Evolutionary conservation across 2,329 filamentous ascomycete species (phyloP), one percentile per base, ranked within the genome.

Genomic region (Nothophaeocryptopus gaeumannii): DNA sequence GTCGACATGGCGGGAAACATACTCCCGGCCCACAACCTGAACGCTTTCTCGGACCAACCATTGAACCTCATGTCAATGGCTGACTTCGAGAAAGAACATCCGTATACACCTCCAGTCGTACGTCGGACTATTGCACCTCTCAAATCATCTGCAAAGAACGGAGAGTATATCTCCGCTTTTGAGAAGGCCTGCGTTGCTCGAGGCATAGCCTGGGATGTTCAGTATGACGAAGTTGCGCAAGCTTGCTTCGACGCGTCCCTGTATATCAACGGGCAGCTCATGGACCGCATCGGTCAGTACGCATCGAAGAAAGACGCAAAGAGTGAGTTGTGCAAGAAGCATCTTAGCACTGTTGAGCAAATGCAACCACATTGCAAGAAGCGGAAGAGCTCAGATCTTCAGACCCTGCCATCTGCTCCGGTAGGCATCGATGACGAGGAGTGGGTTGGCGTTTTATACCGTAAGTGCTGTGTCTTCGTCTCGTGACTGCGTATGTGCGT

Each of bases 261-360:
- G 14, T 32, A 15, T 29, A 35, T 59, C 37, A 36, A 56, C 35
- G 46, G 47, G 14, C 39, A 50, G 8, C 5, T 47, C 13, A 37
- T 61, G 10, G 51, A 62, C 14, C 53, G 55, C 3, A 59, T 58
- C 7, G 62, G 61, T 2, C 58, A 55, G 12, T 72, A 64, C 53
- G 56, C 58, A 7, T 70, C 61, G 34, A 74, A 76, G 61, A 70
- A 70, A 50, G 69, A 72, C 42, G 72, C 70, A 0, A 74, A 72
- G 48, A 73, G 75, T 49, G 67, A 61, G 1, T 42, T 70, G 15
- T 68, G 67, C 36, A 64, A 65, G 57, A 48, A 48, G 46, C 46
- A 48, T 38, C 13, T 48, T 4, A 33, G 39, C 5, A 48, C 32
- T 8, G 39, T 48, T 8, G 46, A 48, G 10, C 20, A 15, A 2